A percentile compares a stretch with the other conserved stretches of the same genome.
These are phyloP conservation scores for Quercus aquifolioides DNA, from an alignment of 306 rosid genomes.

Conservation along the genomic window DNA sequence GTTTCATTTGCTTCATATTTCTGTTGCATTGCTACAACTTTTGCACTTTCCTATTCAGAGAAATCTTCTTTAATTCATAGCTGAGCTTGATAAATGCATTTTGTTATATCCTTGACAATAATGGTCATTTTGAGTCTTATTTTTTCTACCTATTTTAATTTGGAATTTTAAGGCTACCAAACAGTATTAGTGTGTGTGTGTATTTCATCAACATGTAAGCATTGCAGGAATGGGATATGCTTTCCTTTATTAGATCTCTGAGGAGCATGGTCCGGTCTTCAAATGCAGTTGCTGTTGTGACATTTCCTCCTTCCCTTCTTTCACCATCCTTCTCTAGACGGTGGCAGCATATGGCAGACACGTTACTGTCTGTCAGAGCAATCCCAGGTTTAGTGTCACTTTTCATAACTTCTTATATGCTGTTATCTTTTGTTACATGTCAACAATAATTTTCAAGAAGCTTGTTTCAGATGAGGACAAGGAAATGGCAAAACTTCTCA, in stretches of 20 bases:
- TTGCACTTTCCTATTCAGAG: neutral
- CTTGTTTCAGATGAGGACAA: constrained; percentile 71
- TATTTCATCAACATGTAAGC: neutral
- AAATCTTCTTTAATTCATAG: neutral
- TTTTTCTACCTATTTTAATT: neutral
- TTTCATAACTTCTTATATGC: constrained; percentile 1
- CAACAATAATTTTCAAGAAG: constrained; percentile 4
- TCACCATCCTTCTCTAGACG: constrained; percentile 62
- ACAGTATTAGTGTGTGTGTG: neutral
- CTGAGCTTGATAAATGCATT: neutral
- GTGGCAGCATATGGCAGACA: constrained; percentile 93
- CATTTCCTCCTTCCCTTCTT: constrained; percentile 71
- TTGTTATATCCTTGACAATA: neutral
- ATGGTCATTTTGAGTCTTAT: neutral
- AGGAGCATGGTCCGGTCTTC: constrained; percentile 63
- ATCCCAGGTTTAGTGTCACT: constrained; percentile 63
- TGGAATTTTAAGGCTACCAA: neutral
- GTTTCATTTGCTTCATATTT: neutral
- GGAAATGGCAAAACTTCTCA: constrained; percentile 82
- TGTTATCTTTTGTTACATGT: constrained; percentile 6
- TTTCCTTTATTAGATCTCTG: constrained; percentile 71
- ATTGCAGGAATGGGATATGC: constrained; percentile 89
- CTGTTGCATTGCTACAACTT: neutral
- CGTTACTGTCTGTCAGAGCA: constrained; percentile 76
- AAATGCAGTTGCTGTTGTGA: constrained; percentile 72